A percentile compares a stretch with the other conserved stretches of the same genome.
These are phyloP conservation scores for Galium porrigens DNA, from an alignment of 305 asterid genomes.

Conservation along the genomic window DNA sequence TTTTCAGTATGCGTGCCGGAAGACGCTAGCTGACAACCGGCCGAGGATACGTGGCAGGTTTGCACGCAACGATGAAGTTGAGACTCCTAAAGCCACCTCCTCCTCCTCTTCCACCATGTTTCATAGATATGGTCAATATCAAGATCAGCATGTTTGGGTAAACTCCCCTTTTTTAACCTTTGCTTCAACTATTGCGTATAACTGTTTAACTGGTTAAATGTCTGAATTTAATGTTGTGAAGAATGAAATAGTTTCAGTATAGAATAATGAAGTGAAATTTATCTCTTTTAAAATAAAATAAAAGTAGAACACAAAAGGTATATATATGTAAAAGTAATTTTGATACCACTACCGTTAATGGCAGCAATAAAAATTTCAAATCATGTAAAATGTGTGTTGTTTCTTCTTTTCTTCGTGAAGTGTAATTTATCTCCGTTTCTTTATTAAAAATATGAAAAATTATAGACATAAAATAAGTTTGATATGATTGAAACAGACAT, in stretches of 20 bases:
- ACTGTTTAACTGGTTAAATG: no score
- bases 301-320: no score
- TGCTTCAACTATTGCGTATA: no score
- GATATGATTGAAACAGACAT: no score
- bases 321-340: not conserved
- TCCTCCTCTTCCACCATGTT: slow-evolving; percentile 9
- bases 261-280: no score
- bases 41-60: slow-evolving; percentile 81
- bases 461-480: no score
- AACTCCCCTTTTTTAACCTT: slow-evolving; percentile 10
- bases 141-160: slow-evolving; percentile 64
- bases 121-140: slow-evolving; percentile 39
- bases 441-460: no score
- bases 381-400: not conserved
- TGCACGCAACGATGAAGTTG: slow-evolving; percentile 69
- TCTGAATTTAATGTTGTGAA: no score
- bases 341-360: not conserved
- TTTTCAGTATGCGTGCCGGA: slow-evolving; percentile 52
- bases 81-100: slow-evolving; percentile 35
- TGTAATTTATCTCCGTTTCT: no score
- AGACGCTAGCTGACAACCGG: slow-evolving; percentile 70
- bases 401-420: not conserved
- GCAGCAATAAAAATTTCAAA: not conserved
- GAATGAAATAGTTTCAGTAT: not conserved
- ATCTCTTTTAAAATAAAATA: no score